Percentiles rank a stretch among this genome's conserved stretches.
These are phyloP conservation scores for Aspergillus pseudoviridinutans DNA, from an alignment of 2,329 filamentous ascomycete genomes.

Conservation along the genomic window DNA sequence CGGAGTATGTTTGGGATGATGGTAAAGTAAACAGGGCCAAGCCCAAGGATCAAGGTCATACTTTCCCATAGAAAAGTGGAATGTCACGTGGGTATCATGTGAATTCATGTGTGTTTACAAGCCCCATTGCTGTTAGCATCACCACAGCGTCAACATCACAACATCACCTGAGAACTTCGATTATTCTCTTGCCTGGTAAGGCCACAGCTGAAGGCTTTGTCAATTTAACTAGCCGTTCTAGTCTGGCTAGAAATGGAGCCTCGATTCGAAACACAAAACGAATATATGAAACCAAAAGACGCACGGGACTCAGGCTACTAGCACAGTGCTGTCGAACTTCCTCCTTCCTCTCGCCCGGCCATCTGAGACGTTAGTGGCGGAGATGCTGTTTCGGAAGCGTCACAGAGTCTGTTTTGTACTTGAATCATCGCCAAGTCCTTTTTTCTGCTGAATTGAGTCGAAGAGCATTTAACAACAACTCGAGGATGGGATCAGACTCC, in stretches of 20 bases:
- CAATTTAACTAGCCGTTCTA: background rate
- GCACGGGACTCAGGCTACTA: background rate
- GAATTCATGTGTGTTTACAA: background rate
- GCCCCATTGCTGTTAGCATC: background rate
- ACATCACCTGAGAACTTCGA: too few species aligned
- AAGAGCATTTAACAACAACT: background rate
- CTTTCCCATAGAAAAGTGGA: background rate
- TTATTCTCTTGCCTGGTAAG: background rate
- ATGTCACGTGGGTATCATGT: background rate
- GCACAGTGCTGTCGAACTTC: background rate
- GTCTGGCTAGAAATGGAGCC: background rate
- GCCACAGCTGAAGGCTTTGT: background rate
- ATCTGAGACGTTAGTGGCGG: background rate
- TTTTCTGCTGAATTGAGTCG: background rate
- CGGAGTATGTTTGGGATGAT: too few species aligned
- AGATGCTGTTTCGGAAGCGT: background rate
- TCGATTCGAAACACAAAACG: background rate
- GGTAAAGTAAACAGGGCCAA: too few species aligned
- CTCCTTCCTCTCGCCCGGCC: background rate
- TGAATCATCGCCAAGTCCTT: background rate
- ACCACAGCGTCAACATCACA: background rate
- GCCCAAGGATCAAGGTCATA: too few species aligned
- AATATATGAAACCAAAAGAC: background rate
- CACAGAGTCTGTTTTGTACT: background rate
- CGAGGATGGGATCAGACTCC: background rate